Evolutionary conservation across 2,329 filamentous ascomycete genomes (phyloP).

Genomic region (Leptographium flavum): DNA sequence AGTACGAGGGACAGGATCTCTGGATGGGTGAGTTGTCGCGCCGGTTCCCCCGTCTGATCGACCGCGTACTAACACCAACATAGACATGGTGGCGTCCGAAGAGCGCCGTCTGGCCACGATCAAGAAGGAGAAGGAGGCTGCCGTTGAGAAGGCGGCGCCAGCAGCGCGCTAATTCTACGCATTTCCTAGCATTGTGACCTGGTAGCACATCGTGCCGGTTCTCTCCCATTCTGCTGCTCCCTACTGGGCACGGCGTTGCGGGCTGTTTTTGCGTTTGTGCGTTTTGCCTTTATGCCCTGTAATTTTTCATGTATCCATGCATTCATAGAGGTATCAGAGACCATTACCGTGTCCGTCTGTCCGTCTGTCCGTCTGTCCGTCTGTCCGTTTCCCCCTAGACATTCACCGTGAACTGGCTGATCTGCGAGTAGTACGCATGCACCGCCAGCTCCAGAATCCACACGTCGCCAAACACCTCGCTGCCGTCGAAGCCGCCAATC

Average conservation of each 20-base stretch:
- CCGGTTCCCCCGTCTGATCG: neutral
- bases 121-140: constrained; percentile 17
- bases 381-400: constrained; percentile 24
- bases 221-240: neutral
- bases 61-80: constrained; percentile 8
- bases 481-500: constrained; percentile 54
- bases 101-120: constrained; percentile 42
- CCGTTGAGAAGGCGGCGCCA: constrained; percentile 5
- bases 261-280: neutral
- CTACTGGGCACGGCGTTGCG: neutral
- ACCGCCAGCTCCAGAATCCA: constrained; percentile 54
- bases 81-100: constrained; percentile 73
- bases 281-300: neutral
- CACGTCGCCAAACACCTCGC: constrained; percentile 53
- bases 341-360: neutral
- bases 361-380: neutral
- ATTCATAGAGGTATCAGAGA: too few relatives aligned
- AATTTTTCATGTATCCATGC: too few relatives aligned
- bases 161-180: constrained; percentile 3
- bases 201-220: too few relatives aligned
- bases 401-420: constrained; percentile 58
- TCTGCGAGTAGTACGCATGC: constrained; percentile 59
- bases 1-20: constrained; percentile 78
- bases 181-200: too few relatives aligned
- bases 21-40: constrained; percentile 58